These are phyloP conservation scores for Solanum sitiens DNA, from an alignment of 257 asterid species.

Conservation along the genomic window DNA sequence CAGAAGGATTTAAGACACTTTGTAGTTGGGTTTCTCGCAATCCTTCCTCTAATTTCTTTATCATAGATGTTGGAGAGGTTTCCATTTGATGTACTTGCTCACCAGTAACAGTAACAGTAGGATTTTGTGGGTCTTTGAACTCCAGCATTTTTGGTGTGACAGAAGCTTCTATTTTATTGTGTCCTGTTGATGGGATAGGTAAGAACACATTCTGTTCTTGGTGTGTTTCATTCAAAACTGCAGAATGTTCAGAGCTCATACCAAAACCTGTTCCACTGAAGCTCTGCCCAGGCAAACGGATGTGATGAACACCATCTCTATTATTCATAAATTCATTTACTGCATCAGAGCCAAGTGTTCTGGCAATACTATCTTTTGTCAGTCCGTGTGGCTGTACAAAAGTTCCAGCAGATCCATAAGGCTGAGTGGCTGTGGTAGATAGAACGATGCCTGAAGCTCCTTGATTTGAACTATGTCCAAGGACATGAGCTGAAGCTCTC, in stretches of 20 bases:
- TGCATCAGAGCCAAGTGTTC: slow-evolving; percentile 18
- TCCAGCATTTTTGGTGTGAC: slow-evolving; percentile 28
- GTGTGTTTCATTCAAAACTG: slow-evolving; percentile 18
- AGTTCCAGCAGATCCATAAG: slow-evolving; percentile 22
- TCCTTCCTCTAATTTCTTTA: slow-evolving; percentile 32
- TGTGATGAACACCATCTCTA: slow-evolving; percentile 18
- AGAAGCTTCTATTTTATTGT: slow-evolving; percentile 16
- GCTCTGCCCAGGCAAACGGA: slow-evolving; percentile 30
- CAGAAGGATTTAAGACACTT: slow-evolving; percentile 15
- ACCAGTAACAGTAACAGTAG: slow-evolving; percentile 16
- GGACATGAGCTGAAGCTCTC: slow-evolving; percentile 7
- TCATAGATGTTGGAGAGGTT: slow-evolving; percentile 17
- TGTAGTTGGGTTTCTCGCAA: slow-evolving; percentile 15
- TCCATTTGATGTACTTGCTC: slow-evolving; percentile 29
- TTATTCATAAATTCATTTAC: slow-evolving; percentile 26
- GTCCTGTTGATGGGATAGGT: slow-evolving; percentile 22
- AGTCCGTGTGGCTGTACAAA: slow-evolving; percentile 16
- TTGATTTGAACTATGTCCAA: slow-evolving; percentile 14
- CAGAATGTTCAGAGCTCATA: slow-evolving; percentile 23
- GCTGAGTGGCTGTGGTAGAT: slow-evolving; percentile 7
- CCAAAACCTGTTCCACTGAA: slow-evolving; percentile 25
- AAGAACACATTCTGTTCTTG: slow-evolving; percentile 13
- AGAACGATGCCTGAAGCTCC: slow-evolving; percentile 15
- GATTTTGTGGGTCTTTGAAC: slow-evolving; percentile 16
- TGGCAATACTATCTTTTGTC: slow-evolving; percentile 12